Conservation (phyloP, 768 basidiomycete species). For the Trametes cubensis region DNA sequence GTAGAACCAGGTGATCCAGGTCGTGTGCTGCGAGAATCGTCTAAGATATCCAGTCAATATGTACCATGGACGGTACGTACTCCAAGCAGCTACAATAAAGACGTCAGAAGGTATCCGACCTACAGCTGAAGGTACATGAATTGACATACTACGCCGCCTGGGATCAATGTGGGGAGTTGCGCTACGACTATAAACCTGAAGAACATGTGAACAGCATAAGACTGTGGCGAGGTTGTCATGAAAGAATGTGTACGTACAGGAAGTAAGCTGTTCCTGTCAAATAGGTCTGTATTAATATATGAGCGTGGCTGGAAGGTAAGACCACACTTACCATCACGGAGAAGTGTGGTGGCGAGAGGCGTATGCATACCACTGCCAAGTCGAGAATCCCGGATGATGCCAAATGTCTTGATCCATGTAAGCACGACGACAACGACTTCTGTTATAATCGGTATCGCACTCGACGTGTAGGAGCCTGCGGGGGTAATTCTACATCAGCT, state of each 20-base stretch:
- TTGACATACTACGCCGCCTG: neutral
- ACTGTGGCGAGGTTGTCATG: too few species aligned
- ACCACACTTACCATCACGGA: constrained; percentile 15
- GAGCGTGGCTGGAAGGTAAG: too few species aligned
- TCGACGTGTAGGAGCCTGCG: constrained; percentile 8
- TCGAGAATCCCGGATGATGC: neutral
- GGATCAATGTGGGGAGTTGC: neutral
- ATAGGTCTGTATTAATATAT: neutral
- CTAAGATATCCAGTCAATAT: neutral
- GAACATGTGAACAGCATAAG: too few species aligned
- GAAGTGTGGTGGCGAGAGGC: constrained; percentile 13
- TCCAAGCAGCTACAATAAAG: neutral
- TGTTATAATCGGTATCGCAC: constrained; percentile 8
- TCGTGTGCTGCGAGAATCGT: neutral
- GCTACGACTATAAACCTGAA: too few species aligned
- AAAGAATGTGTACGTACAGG: constrained; percentile 4
- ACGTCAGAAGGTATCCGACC: too few species aligned
- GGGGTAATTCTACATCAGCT: too few species aligned
- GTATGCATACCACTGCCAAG: constrained; percentile 1
- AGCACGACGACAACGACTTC: constrained; percentile 15
- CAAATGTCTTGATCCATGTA: constrained; percentile 24
- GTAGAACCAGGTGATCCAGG: constrained; percentile 15
- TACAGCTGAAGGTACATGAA: neutral
- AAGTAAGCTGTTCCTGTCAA: constrained; percentile 19
- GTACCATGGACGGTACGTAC: neutral